Conservation (phyloP, 257 asterid genomes). For the Gynochthodes officinalis region DNA sequence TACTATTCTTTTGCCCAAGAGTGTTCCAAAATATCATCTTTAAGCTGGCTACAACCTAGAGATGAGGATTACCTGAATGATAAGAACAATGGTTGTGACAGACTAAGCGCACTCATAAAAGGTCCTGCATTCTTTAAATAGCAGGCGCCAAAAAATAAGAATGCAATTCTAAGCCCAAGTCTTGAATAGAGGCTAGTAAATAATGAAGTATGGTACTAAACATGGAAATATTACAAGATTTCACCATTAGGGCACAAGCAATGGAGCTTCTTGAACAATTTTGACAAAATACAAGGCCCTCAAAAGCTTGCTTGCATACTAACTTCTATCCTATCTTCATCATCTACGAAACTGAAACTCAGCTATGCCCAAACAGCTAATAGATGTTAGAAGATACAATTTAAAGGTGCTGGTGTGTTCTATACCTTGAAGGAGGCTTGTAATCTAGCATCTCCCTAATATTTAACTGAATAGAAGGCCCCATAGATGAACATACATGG, state of each 20-base stretch:
- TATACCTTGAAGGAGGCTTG: conserved; percentile 50
- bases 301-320: conserved; percentile 2
- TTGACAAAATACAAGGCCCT: conserved; percentile 3
- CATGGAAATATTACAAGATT: conserved; percentile 1
- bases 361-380: conserved; percentile 9
- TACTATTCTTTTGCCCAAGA: no score
- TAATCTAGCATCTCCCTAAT: conserved; percentile 73
- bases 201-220: background rate
- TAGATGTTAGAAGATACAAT: conserved; percentile 28
- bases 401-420: conserved; percentile 33
- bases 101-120: no score
- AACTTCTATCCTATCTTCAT: conserved; percentile 13
- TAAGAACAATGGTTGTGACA: no score
- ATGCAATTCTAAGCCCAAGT: background rate
- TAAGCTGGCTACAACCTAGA: no score
- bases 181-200: background rate
- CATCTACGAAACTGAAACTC: conserved; percentile 15
- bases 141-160: background rate
- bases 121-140: background rate
- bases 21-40: no score
- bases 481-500: conserved; percentile 91
- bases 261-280: conserved; percentile 8
- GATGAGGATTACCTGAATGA: no score
- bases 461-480: conserved; percentile 88
- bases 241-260: background rate